phyloP scores from a whole-genome alignment of 495 filamentous ascomycete species.

The Hyaloscypha finlandica region DNA sequence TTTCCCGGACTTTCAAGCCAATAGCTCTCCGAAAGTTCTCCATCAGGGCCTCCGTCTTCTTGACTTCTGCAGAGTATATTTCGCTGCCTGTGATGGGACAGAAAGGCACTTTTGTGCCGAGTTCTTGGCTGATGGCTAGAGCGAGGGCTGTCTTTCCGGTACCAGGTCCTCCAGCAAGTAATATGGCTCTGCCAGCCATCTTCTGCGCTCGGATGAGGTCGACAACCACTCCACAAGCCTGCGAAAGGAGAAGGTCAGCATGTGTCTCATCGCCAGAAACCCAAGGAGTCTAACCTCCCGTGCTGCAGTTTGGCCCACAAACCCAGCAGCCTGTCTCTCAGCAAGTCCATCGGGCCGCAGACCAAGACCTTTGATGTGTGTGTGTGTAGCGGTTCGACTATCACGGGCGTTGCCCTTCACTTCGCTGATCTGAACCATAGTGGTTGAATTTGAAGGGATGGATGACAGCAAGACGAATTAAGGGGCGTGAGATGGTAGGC shows the following conservation, averaged over 20 bases:
- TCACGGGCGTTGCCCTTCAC: constrained; percentile 94
- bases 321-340: constrained; percentile 73
- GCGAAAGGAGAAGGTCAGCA: constrained; percentile 10
- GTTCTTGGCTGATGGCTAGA: constrained; percentile 89
- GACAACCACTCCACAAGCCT: constrained; percentile 91
- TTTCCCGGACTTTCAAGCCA: constrained; percentile 93
- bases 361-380: constrained; percentile 94
- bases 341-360: constrained; percentile 80
- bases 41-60: constrained; percentile 98
- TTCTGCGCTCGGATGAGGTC: constrained; percentile 93
- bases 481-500: background rate
- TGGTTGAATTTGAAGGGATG: background rate
- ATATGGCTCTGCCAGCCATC: constrained; percentile 92
- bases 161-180: constrained; percentile 88
- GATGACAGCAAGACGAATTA: background rate
- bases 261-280: background rate
- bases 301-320: constrained; percentile 85
- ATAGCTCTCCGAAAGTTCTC: constrained; percentile 97
- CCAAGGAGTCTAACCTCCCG: constrained; percentile 63
- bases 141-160: constrained; percentile 97
- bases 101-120: constrained; percentile 96
- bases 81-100: constrained; percentile 97
- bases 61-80: constrained; percentile 94
- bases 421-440: constrained; percentile 93
- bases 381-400: constrained; percentile 92